Percentiles rank a stretch among this genome's conserved stretches.
These are phyloP conservation scores for Cutaneotrichosporon sp. DNA, from an alignment of 1,284 basidiomycete species.

Conservation along the genomic window DNA sequence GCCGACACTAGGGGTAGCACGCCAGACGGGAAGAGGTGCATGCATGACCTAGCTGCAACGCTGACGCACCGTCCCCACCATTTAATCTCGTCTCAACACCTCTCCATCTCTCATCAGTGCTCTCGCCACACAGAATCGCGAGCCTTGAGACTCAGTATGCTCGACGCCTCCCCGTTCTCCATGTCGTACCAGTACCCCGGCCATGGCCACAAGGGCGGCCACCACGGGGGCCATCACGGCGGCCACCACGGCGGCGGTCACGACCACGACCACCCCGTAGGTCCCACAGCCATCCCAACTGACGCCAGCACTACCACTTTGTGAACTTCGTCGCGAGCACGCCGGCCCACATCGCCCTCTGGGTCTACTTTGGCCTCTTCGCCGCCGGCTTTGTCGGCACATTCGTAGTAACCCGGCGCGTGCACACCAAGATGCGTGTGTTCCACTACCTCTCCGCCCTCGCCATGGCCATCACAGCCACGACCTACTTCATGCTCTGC, in stretches of 20 bases:
- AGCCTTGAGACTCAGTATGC: not conserved
- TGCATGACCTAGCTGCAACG: no score
- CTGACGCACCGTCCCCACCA: not conserved
- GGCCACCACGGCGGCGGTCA: no score
- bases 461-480: slow-evolving; percentile 36
- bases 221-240: not conserved
- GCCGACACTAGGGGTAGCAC: no score
- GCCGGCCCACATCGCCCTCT: slow-evolving; percentile 21
- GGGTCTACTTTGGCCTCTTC: slow-evolving; percentile 40
- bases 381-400: slow-evolving; percentile 31
- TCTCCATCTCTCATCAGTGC: not conserved
- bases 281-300: not conserved
- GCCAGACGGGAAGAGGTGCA: no score
- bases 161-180: not conserved
- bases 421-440: slow-evolving; percentile 33
- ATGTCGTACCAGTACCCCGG: not conserved
- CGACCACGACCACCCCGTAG: not conserved
- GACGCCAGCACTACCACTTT: not conserved
- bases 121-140: not conserved
- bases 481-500: slow-evolving; percentile 41
- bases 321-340: not conserved
- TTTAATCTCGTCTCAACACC: not conserved
- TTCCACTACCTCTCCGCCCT: slow-evolving; percentile 41
- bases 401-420: slow-evolving; percentile 28
- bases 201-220: not conserved